Percentiles rank a stretch among this genome's conserved stretches.
Conservation (phyloP, 2,329 filamentous ascomycete genomes). For the Colletotrichum plurivorum region DNA sequence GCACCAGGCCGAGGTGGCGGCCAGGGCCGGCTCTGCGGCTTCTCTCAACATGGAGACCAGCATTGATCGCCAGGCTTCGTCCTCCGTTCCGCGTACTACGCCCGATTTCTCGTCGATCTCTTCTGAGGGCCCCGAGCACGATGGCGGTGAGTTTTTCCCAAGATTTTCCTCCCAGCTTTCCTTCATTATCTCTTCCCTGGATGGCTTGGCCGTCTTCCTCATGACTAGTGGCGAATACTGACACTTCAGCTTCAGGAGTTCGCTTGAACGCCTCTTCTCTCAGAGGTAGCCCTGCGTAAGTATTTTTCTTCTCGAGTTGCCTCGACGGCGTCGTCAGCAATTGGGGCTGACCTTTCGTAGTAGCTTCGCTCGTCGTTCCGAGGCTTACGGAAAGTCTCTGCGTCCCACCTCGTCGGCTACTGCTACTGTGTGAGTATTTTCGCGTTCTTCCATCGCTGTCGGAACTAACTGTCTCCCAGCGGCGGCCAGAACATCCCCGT, state of each 20-base stretch:
- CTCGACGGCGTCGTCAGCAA: neutral
- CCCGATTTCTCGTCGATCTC: constrained; percentile 16
- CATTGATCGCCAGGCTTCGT: neutral
- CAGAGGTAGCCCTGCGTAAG: constrained; percentile 31
- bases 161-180: neutral
- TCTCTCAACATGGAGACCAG: neutral
- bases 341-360: neutral
- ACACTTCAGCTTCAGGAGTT: constrained; percentile 9
- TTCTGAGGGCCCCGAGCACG: constrained; percentile 25
- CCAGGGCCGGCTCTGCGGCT: constrained; percentile 10
- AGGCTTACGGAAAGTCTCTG: constrained; percentile 21
- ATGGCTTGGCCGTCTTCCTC: neutral
- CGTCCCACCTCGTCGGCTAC: constrained; percentile 36
- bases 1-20: constrained; percentile 30
- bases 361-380: constrained; percentile 21
- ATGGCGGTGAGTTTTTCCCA: constrained; percentile 13
- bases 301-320: too few species aligned
- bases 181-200: neutral
- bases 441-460: neutral
- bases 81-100: constrained; percentile 8
- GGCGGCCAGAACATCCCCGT: neutral
- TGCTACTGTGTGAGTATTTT: constrained; percentile 25
- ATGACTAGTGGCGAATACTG: neutral
- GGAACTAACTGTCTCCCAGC: constrained; percentile 9
- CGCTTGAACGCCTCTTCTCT: constrained; percentile 20